A percentile compares a stretch with the other conserved stretches of the same genome.
Evolutionary conservation across 2,329 filamentous ascomycete species (phyloP).

Genomic region (Fusarium ambrosium): DNA sequence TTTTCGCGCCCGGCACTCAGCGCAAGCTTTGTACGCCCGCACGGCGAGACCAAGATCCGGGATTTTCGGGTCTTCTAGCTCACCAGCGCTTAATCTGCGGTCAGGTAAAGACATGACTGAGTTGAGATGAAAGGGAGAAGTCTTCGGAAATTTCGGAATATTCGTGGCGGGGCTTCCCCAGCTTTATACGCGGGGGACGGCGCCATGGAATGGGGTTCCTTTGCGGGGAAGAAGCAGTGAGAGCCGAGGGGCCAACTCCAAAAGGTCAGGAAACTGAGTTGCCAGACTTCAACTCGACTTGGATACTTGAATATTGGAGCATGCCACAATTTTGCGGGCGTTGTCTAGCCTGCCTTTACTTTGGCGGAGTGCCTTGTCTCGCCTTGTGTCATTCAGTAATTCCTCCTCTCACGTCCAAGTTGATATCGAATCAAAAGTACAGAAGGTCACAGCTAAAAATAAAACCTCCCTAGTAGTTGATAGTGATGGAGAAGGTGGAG

Average conservation of each 20-base stretch:
- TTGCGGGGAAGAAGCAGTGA: neutral
- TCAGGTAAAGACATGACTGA: neutral
- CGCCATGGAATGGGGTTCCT: neutral
- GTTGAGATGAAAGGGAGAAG: neutral
- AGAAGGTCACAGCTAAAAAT: no score
- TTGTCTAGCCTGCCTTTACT: no score
- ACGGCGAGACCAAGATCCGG: neutral
- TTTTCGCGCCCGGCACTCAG: conserved; percentile 2
- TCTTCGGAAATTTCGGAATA: conserved; percentile 16
- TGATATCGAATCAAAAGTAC: no score
- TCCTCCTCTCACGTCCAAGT: no score
- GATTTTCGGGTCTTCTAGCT: neutral
- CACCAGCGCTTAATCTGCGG: neutral
- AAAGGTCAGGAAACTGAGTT: neutral
- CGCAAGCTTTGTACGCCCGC: conserved; percentile 5
- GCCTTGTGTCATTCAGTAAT: no score
- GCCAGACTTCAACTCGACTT: neutral
- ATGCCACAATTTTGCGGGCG: no score
- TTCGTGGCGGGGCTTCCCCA: conserved; percentile 20
- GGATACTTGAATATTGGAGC: no score
- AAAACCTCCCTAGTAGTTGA: no score
- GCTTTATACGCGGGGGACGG: neutral
- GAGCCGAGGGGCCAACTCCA: neutral
- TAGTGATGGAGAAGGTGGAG: no score
- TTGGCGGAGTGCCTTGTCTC: no score